A percentile compares a stretch with the other conserved stretches of the same genome.
phyloP scores from a whole-genome alignment of 257 asterid genomes.

The Apocynum venetum region DNA sequence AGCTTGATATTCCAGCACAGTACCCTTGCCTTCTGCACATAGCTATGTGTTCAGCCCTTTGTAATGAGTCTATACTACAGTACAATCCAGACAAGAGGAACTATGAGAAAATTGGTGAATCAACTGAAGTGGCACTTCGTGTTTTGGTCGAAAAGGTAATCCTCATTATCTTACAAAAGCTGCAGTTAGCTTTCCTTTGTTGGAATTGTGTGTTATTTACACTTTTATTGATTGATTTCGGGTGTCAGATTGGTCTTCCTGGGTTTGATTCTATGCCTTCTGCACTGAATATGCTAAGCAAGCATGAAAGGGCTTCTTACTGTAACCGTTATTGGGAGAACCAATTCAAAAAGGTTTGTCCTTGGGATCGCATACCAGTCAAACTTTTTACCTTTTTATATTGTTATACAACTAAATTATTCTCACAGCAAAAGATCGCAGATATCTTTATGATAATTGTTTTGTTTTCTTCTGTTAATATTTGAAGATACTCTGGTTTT shows the following conservation, averaged over 20 bases:
- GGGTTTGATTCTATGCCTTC: conserved; percentile 99
- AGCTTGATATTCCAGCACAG: conserved; percentile 93
- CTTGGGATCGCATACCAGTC: conserved; percentile 9
- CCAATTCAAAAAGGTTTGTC: conserved; percentile 92
- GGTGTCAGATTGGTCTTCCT: conserved; percentile 95
- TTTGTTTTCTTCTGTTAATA: not conserved
- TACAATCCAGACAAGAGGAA: conserved; percentile 89
- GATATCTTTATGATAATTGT: not conserved
- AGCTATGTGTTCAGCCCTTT: conserved; percentile 97
- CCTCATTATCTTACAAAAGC: conserved; percentile 4
- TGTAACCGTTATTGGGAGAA: conserved; percentile 97
- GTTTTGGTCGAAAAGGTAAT: conserved; percentile 93
- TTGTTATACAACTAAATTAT: conserved; percentile 1
- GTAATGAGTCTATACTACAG: conserved; percentile 90
- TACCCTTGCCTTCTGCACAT: conserved; percentile 87
- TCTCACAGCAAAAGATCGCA: not conserved
- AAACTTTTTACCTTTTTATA: not conserved
- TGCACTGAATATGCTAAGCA: conserved; percentile 86
- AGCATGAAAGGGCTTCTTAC: conserved; percentile 94
- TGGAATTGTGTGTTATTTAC: conserved; percentile 1
- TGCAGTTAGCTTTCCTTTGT: conserved; percentile 5
- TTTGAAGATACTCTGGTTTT: not conserved
- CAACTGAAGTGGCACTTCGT: conserved; percentile 99
- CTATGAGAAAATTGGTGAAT: conserved; percentile 97
- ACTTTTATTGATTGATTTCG: conserved; percentile 21